Evolutionary conservation across 2,329 filamentous ascomycete species (phyloP).

Genomic region (Exophiala mesophila): DNA sequence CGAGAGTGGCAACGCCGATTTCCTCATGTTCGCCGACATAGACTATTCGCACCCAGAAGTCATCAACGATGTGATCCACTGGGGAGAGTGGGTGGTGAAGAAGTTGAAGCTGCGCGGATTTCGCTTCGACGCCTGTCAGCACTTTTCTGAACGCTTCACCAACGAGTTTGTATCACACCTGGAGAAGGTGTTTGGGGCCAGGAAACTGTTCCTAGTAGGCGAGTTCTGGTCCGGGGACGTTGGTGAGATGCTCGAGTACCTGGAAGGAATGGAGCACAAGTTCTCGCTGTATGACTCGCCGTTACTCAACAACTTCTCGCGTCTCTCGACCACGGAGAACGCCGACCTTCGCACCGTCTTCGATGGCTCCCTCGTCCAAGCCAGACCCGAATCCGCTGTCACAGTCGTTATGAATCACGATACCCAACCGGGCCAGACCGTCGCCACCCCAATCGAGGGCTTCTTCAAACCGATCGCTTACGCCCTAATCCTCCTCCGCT

Average conservation of each 20-base stretch:
- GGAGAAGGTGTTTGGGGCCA: constrained; percentile 43
- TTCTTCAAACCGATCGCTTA: constrained; percentile 71
- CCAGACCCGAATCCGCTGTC: constrained; percentile 53
- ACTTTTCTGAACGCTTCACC: constrained; percentile 64
- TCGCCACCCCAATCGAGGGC: constrained; percentile 53
- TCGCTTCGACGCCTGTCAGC: constrained; percentile 67
- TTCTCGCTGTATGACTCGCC: constrained; percentile 64
- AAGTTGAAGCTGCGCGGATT: constrained; percentile 61
- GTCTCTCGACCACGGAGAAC: constrained; percentile 51
- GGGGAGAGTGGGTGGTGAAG: constrained; percentile 63
- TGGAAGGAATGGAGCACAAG: constrained; percentile 54
- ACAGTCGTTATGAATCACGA: constrained; percentile 71
- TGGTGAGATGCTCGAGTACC: constrained; percentile 44
- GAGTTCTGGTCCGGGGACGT: constrained; percentile 64
- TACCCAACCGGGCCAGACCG: constrained; percentile 46
- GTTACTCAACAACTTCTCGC: constrained; percentile 63
- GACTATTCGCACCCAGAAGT: constrained; percentile 63
- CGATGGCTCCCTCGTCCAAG: constrained; percentile 54
- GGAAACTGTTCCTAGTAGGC: constrained; percentile 60
- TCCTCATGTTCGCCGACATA: constrained; percentile 63
- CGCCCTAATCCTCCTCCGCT: constrained; percentile 62
- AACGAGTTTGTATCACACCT: constrained; percentile 58
- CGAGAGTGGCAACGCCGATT: constrained; percentile 61
- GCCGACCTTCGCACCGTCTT: constrained; percentile 63
- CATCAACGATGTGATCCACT: constrained; percentile 57